Percentiles rank a stretch among this genome's conserved stretches.
Conservation (phyloP, 208 protist species). For the Crithidia bombi region DNA sequence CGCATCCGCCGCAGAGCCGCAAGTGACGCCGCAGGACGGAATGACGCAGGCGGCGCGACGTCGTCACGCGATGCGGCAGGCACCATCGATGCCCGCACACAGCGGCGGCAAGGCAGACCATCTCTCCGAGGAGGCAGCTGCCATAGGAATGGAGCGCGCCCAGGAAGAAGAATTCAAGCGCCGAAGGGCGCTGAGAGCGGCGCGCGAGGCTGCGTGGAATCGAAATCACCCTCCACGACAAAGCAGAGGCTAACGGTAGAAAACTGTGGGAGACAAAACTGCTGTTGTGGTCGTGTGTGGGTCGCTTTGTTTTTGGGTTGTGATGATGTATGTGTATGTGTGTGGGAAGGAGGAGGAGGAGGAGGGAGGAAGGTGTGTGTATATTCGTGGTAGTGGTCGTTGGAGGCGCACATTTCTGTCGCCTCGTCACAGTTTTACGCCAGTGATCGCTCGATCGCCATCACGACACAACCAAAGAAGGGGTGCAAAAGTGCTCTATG, state of each 20-base stretch:
- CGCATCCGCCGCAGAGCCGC: background rate
- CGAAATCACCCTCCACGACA: too few relatives aligned
- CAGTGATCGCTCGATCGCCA: background rate
- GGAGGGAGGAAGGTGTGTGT: too few relatives aligned
- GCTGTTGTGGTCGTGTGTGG: background rate
- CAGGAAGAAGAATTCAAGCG: constrained; percentile 19
- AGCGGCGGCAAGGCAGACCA: background rate
- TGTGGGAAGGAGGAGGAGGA: too few relatives aligned
- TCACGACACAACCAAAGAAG: background rate
- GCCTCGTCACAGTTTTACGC: background rate
- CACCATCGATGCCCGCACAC: background rate
- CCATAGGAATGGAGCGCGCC: constrained; percentile 6
- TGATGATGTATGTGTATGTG: too few relatives aligned
- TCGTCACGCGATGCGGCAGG: constrained; percentile 11
- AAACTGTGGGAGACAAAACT: background rate
- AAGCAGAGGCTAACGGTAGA: too few relatives aligned
- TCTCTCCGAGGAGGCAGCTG: background rate
- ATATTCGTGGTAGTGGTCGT: too few relatives aligned
- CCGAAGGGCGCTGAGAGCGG: constrained; percentile 13
- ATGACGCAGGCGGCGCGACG: constrained; percentile 15
- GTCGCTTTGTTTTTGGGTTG: background rate
- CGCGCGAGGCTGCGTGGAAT: constrained; percentile 30
- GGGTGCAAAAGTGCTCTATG: background rate
- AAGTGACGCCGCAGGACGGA: background rate
- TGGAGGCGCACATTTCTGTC: background rate